Base-by-base conservation (phyloP, 2,329 filamentous ascomycete genomes). In the Paradendryphiella salina region DNA sequence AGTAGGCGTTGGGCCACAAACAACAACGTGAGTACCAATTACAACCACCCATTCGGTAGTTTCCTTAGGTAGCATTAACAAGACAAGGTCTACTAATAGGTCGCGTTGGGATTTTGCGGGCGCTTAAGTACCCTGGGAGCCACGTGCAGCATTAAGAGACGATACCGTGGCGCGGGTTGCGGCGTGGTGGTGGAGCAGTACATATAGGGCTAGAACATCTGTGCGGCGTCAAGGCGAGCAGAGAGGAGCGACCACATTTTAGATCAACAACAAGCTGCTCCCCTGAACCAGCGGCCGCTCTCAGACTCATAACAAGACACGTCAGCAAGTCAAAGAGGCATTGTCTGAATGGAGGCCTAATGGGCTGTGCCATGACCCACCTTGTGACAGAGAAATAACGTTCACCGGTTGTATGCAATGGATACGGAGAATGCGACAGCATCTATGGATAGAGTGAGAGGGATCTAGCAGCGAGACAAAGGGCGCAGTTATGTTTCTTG, bases 281-380 rank as follows among this genome's bases (percentile, higher is more conserved):
- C 46, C 32, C 28, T 46, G 44, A 15, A 28, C n/a, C 3, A 18
- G 7, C 15, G 28, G 29, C 15, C 21, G 10, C 29, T 29, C 28
- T 26, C 11, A 18, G n/a, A 15, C 10, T 34, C 23, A 26, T 26
- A 2, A 9, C 23, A 21, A 33, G 23, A 18, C 14, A 11, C 14
- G 17, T 14, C 28, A 46, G 33, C 35, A 15, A 6, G 33, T 29
- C 15, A 40, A 50, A 46, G 38, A 44, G 52, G 41, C 33, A 46
- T 36, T 51, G 47, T 46, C 29, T 20, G 26, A 5, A 29, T 20
- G 36, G 38, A 14, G 42, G 47, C 38, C 47, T 51, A 37, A 42
- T 34, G 41, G 52, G 56, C 56, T 54, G 56, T 56, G 50, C 50
- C 39, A 46, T n/a, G 33, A 54, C 32, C 13, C n/a, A 17, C 7